Conservation (phyloP, 2,329 filamentous ascomycete species). For the Talaromyces albobiverticillius region DNA sequence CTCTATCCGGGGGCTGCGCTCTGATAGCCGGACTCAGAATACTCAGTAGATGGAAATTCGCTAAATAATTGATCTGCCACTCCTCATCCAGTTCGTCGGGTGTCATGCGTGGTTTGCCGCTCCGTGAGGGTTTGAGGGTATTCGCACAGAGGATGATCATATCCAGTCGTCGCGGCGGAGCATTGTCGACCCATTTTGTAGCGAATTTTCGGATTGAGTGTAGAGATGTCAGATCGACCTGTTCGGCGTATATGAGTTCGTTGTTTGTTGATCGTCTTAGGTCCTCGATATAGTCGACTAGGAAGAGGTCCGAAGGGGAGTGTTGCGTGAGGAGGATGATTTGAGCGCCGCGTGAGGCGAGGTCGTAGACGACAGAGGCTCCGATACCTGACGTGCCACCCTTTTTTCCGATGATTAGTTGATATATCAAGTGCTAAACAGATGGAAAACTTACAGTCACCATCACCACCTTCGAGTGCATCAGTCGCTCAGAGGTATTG, state of each 20-base stretch:
- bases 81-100: conserved; percentile 80
- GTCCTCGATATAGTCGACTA: conserved; percentile 90
- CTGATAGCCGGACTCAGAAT: conserved; percentile 87
- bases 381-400: conserved; percentile 93
- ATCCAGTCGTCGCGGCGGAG: conserved; percentile 82
- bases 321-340: conserved; percentile 84
- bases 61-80: conserved; percentile 93
- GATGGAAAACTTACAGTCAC: conserved; percentile 63
- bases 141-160: conserved; percentile 87
- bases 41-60: conserved; percentile 90
- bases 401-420: conserved; percentile 34
- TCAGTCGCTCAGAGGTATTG: conserved; percentile 73
- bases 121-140: conserved; percentile 58
- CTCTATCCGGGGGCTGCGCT: conserved; percentile 88
- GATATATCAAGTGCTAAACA: not conserved
- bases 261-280: conserved; percentile 74
- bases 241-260: conserved; percentile 88
- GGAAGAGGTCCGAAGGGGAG: conserved; percentile 76
- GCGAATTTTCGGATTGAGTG: conserved; percentile 90
- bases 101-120: conserved; percentile 56
- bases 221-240: conserved; percentile 85
- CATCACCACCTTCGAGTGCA: conserved; percentile 93
- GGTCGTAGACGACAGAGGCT: conserved; percentile 67
- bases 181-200: conserved; percentile 97
- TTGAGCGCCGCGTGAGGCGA: conserved; percentile 83